Evolutionary conservation across 2,329 filamentous ascomycete species (phyloP), one percentile per base, ranked within the genome.

Genomic region (Alternaria brassicicola): DNA sequence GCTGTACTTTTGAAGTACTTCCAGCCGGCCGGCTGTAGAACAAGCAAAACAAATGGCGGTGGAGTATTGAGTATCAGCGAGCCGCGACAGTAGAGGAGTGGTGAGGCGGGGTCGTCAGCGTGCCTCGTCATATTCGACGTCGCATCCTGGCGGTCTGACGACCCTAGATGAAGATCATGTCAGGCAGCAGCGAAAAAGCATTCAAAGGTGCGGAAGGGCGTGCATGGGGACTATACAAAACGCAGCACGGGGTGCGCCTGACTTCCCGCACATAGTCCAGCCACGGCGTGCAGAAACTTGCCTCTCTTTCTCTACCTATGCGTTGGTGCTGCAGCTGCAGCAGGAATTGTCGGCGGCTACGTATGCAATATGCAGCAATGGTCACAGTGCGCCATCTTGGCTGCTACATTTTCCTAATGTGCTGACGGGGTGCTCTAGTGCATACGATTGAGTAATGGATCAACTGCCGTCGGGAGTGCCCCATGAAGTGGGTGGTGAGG

Each of bases 331-430:
- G 67, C 67, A 69, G 62, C 62, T 55, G 50, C 49, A 55, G 42
- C 35, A 59, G 42, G 39, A 57, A 42, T 45, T 59, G 54, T 57
- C 61, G 50, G 68, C 68, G 68, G 65, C 57, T 70, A 69, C 58
- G 62, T 67, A 68, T 58, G 67, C 62, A 56, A 30, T 31, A 66
- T 68, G 66, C 66, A 61, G 56, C 52, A 26, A 41, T 55, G 25
- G 55, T 70, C 68, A 70, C 68, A 69, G 62, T 67, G 65, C 55
- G 64, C 51, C 65, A 63, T 59, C 61, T 55, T 46, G 46, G 25
- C 33, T 53, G 43, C 60, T 61, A 58, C 50, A 52, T 38, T 45
- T 46, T 50, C 42, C 45, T 31, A 12, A 43, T 47, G 57, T 57
- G 50, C 50, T 42, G 26, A 45, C 42, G 46, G 8, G 38, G 46